Conservation (phyloP, 352 stramenopile genomes). For the Globisporangium splendens region DNA sequence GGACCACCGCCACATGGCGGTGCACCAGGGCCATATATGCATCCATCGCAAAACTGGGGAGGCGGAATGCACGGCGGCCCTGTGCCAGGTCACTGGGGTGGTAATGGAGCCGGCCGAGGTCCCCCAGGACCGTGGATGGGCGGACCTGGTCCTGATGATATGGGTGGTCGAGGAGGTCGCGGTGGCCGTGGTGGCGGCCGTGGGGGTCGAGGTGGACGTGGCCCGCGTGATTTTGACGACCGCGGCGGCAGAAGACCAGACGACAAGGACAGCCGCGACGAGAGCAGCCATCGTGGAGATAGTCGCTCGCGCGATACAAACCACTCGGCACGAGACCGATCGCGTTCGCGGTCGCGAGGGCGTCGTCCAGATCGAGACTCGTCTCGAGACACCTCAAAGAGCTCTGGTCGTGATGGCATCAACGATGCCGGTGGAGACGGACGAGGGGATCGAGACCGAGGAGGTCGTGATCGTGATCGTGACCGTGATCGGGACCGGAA, state of each 20-base stretch:
- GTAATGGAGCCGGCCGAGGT: constrained; percentile 27
- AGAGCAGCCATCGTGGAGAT: constrained; percentile 13
- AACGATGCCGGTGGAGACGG: constrained; percentile 26
- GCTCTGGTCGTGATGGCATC: constrained; percentile 6
- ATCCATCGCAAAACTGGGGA: constrained; percentile 30
- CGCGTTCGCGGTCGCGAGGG: constrained; percentile 43
- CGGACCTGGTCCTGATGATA: constrained; percentile 17
- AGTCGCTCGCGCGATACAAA: constrained; percentile 37
- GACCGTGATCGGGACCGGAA: constrained; percentile 10
- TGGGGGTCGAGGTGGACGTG: constrained; percentile 14
- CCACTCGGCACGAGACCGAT: constrained; percentile 38
- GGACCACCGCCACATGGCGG: constrained; percentile 31
- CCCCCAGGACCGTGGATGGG: constrained; percentile 51
- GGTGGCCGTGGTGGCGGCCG: constrained; percentile 29
- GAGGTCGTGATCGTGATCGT: constrained; percentile 23
- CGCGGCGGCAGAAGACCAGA: constrained; percentile 23
- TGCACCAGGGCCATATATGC: constrained; percentile 24
- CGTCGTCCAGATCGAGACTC: constrained; percentile 12
- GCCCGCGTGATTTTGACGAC: constrained; percentile 35
- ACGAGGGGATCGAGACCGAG: constrained; percentile 23
- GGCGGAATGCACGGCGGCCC: constrained; percentile 16
- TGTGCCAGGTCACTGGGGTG: constrained; percentile 40
- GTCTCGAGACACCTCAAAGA: constrained; percentile 8
- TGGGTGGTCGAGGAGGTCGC: constrained; percentile 22
- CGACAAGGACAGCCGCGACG: constrained; percentile 22